These are phyloP conservation scores for Ziziphus jujuba DNA, from an alignment of 306 rosid species.

Conservation along the genomic window DNA sequence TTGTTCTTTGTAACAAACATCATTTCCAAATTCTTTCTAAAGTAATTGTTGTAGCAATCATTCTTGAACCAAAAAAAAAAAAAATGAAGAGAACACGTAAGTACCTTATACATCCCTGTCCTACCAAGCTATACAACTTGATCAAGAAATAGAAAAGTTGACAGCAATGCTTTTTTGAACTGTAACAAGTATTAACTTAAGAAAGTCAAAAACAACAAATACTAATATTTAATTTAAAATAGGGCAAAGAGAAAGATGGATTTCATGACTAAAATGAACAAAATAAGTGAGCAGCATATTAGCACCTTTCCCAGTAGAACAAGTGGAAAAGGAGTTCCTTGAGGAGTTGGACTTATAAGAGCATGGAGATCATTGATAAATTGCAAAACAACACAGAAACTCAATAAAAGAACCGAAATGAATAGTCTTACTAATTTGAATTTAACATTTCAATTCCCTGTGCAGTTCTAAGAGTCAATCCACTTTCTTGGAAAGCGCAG, in stretches of 20 bases:
- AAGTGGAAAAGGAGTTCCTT: slow-evolving; percentile 79
- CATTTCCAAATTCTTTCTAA: neutral
- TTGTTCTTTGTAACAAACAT: slow-evolving; percentile 58
- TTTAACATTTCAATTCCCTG: neutral
- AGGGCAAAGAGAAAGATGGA: too few relatives aligned
- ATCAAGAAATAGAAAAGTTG: slow-evolving; percentile 93
- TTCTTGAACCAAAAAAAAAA: neutral
- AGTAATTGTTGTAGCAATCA: neutral
- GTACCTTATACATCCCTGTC: slow-evolving; percentile 78
- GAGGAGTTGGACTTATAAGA: slow-evolving; percentile 79
- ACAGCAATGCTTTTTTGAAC: slow-evolving; percentile 86
- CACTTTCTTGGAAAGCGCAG: neutral
- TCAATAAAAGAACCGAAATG: slow-evolving; percentile 12
- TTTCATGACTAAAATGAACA: too few relatives aligned
- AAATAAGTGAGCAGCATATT: neutral
- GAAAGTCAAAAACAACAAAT: neutral
- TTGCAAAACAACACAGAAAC: slow-evolving; percentile 43
- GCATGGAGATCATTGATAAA: slow-evolving; percentile 85
- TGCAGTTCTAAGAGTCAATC: neutral
- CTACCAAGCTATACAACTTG: slow-evolving; percentile 96
- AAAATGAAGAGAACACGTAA: slow-evolving; percentile 15
- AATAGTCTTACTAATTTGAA: slow-evolving; percentile 1
- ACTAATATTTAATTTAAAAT: too few relatives aligned
- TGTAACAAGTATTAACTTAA: slow-evolving; percentile 28
- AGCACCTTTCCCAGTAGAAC: slow-evolving; percentile 84